Evolutionary conservation across 306 rosid species (phyloP).

Genomic region (Pterocarpus santalinus): DNA sequence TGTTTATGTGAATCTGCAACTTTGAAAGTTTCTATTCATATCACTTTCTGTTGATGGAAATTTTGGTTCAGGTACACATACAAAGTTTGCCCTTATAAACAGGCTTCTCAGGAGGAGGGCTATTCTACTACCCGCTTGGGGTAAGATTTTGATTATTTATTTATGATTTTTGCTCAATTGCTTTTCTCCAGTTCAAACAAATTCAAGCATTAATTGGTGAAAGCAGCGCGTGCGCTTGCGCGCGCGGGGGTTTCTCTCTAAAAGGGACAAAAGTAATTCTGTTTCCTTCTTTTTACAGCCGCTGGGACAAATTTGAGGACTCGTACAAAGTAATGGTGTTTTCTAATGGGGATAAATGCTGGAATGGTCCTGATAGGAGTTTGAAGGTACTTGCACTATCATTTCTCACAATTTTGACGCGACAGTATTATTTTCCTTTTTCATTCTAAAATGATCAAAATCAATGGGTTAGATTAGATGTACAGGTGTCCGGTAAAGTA

Average conservation of each 20-base stretch:
- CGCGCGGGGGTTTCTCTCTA: background rate
- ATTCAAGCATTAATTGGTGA: slow-evolving; percentile 33
- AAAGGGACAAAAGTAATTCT: slow-evolving; percentile 27
- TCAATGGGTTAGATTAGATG: background rate
- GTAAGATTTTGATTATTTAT: slow-evolving; percentile 59
- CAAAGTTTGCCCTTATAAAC: slow-evolving; percentile 95
- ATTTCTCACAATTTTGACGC: slow-evolving; percentile 35
- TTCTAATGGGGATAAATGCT: slow-evolving; percentile 89
- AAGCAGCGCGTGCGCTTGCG: background rate
- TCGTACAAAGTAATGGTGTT: slow-evolving; percentile 82
- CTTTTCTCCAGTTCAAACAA: slow-evolving; percentile 27
- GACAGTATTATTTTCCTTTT: slow-evolving; percentile 13
- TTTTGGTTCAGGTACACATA: slow-evolving; percentile 82
- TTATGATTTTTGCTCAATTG: slow-evolving; percentile 42
- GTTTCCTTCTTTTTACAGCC: slow-evolving; percentile 56
- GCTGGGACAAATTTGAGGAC: slow-evolving; percentile 97
- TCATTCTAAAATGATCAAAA: slow-evolving; percentile 18
- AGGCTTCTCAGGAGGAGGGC: slow-evolving; percentile 95
- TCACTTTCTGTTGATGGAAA: slow-evolving; percentile 52
- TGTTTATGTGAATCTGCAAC: slow-evolving; percentile 38
- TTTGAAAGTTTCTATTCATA: slow-evolving; percentile 41
- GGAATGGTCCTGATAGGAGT: slow-evolving; percentile 99
- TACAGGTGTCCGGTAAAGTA: slow-evolving; percentile 8
- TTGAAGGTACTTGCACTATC: slow-evolving; percentile 67
- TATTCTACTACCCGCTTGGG: slow-evolving; percentile 90